Base-by-base conservation (phyloP, 148 eudicot species). In the Camellia sinensis region DNA sequence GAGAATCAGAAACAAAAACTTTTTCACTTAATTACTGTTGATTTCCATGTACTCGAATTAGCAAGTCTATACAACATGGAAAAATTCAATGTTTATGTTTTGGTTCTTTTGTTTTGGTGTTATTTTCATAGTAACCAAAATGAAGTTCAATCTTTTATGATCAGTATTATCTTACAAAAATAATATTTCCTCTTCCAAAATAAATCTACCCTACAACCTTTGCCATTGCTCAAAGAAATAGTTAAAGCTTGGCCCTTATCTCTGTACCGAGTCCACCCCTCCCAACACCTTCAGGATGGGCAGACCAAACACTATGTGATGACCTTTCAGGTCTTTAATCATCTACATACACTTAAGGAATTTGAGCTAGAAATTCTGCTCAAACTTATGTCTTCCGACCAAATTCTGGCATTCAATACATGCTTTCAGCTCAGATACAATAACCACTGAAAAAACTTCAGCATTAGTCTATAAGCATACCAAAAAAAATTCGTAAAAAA, bases 401-500 rank as follows among this genome's bases (percentile, higher is more conserved):
- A 56, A 15, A 17, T 7, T 46, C 13, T 7, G 44, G 7, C 29
- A 13, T 46, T 41, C 64, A 41, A 41, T 21, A 75, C 29, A 19
- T 11, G 7, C 61, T 61, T 48, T 73, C 63, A 74, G 63, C 56
- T 64, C 19, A 65, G 78, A 21, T 40, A 67, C 4, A 13, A 71
- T 40, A 68, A 78, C 18, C 40, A 67, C 7, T 56, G n/a, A 53
- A 78, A 18, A 17, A 53, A 43, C 7, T 79, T 67, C 43, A 45
- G 6, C n/a, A n/a, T 8, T 15, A 18, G 41, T 62, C 22, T 50
- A 53, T 71, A 63, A 76, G 59, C 87, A 85, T 90, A 93, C 98
- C 98, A 71, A 90, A 80, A 81, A 93, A 73, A 67, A 86, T 87
- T 37, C 84, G 91, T 41, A 95, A 69, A 79, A 95, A 93, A 85